Conservation (phyloP, 2,329 filamentous ascomycete genomes). For the Fusarium nanum region DNA sequence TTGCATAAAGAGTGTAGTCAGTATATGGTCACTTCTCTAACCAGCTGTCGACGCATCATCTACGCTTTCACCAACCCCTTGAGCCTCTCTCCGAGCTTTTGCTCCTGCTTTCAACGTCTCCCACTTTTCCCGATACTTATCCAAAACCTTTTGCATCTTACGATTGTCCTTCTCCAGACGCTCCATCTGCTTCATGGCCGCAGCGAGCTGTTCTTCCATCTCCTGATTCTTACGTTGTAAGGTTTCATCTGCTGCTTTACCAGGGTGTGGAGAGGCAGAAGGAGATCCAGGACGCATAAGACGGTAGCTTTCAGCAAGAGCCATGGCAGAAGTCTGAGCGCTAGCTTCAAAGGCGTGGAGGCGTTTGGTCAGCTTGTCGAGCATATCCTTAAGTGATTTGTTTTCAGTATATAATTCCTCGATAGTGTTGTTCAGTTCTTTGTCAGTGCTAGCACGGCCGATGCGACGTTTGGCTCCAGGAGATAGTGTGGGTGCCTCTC, state of each 20-base stretch:
- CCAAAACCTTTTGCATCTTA: conserved; percentile 66
- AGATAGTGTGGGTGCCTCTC: conserved; percentile 69
- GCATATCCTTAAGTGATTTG: conserved; percentile 81
- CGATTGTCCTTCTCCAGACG: conserved; percentile 72
- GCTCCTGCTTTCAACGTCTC: conserved; percentile 70
- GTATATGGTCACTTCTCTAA: conserved; percentile 16
- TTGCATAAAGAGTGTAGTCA: not conserved
- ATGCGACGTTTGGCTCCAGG: conserved; percentile 56
- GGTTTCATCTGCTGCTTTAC: conserved; percentile 49
- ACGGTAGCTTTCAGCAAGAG: conserved; percentile 85
- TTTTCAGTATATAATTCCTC: conserved; percentile 94
- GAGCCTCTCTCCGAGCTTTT: conserved; percentile 64
- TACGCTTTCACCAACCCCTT: conserved; percentile 51
- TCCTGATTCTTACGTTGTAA: conserved; percentile 67
- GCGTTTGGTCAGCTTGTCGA: conserved; percentile 86
- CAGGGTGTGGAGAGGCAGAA: conserved; percentile 46
- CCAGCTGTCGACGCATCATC: conserved; percentile 49
- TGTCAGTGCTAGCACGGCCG: conserved; percentile 56
- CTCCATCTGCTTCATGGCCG: conserved; percentile 70
- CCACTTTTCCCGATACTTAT: conserved; percentile 71
- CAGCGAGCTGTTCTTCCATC: conserved; percentile 73
- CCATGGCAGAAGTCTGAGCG: conserved; percentile 86
- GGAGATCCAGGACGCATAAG: conserved; percentile 70
- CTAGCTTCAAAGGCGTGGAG: conserved; percentile 95
- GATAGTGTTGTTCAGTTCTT: conserved; percentile 72